These are phyloP conservation scores for Ceratobasidium theobromae DNA, from an alignment of 1,284 basidiomycete species.

Conservation along the genomic window DNA sequence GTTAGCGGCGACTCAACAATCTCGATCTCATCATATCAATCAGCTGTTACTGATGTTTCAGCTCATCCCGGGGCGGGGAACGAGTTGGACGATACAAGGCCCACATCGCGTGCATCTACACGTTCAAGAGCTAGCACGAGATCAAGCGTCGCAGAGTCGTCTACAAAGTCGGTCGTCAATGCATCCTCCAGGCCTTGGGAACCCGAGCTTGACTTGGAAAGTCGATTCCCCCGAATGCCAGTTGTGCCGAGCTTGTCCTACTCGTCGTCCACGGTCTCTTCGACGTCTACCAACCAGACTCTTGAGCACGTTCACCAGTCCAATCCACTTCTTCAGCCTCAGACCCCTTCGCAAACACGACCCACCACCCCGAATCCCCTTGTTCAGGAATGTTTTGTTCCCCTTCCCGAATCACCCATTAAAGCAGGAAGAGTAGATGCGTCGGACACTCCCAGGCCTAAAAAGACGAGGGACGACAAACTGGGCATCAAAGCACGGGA, in stretches of 20 bases:
- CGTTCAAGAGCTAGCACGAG: not conserved
- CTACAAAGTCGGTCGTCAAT: not conserved
- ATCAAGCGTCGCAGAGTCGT: not conserved
- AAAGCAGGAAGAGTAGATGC: not conserved
- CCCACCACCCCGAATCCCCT: not conserved
- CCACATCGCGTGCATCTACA: not conserved
- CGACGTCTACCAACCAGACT: slow-evolving; percentile 17
- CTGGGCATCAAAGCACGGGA: not conserved
- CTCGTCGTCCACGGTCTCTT: slow-evolving; percentile 26
- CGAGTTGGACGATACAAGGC: not conserved
- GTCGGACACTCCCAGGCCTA: not conserved
- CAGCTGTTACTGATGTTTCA: not conserved
- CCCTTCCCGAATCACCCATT: slow-evolving; percentile 25
- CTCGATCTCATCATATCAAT: not conserved
- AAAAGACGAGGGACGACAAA: not conserved
- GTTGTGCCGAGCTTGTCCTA: slow-evolving; percentile 22
- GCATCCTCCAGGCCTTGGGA: not conserved
- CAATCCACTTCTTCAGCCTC: not conserved
- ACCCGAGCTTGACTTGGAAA: not conserved
- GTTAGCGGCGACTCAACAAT: slow-evolving; percentile 23
- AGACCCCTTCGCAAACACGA: not conserved
- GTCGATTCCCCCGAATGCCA: slow-evolving; percentile 17
- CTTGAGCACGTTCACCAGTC: not conserved
- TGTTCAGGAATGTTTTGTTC: slow-evolving; percentile 5
- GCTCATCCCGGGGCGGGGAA: not conserved